phyloP scores from a whole-genome alignment of 2,329 filamentous ascomycete genomes.

The Plenodomus lindquistii region DNA sequence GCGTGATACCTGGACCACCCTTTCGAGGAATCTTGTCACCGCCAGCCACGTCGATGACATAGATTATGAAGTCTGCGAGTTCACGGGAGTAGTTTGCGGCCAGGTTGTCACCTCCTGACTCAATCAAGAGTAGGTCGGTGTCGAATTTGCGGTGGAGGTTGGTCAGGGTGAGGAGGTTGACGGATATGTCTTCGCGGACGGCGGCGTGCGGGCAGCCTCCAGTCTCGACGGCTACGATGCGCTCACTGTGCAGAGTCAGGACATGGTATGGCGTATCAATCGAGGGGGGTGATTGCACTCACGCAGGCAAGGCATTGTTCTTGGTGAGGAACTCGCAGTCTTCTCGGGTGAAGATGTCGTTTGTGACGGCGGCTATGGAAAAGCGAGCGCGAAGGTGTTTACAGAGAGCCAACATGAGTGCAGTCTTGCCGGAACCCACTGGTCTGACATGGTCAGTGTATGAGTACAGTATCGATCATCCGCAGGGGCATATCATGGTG shows the following conservation, averaged over 20 bases:
- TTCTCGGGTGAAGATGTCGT: constrained; percentile 98
- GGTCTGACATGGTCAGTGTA: constrained; percentile 60
- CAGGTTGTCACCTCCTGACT: constrained; percentile 93
- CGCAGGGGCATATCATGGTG: too few species aligned
- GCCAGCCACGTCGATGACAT: constrained; percentile 95
- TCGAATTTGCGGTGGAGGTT: constrained; percentile 80
- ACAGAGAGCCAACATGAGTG: constrained; percentile 93
- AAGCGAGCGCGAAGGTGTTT: constrained; percentile 77
- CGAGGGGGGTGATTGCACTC: constrained; percentile 6
- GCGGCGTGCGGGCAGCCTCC: constrained; percentile 96
- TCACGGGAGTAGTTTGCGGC: constrained; percentile 96
- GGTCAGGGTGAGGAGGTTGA: constrained; percentile 90
- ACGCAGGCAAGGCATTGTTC: constrained; percentile 77
- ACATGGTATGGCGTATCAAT: background rate
- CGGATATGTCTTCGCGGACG: constrained; percentile 93
- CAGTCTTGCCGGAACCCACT: constrained; percentile 96
- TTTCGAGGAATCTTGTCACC: constrained; percentile 97
- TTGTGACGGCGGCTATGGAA: constrained; percentile 93
- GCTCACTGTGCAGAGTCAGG: constrained; percentile 45
- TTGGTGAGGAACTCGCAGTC: constrained; percentile 96
- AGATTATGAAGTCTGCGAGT: constrained; percentile 96
- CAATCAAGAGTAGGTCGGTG: constrained; percentile 87
- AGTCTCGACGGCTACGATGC: constrained; percentile 95
- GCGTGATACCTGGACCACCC: constrained; percentile 94
- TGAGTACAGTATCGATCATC: constrained; percentile 1